phyloP scores from a whole-genome alignment of 176 grass and related monocot species.

The Sorghum bicolor region DNA sequence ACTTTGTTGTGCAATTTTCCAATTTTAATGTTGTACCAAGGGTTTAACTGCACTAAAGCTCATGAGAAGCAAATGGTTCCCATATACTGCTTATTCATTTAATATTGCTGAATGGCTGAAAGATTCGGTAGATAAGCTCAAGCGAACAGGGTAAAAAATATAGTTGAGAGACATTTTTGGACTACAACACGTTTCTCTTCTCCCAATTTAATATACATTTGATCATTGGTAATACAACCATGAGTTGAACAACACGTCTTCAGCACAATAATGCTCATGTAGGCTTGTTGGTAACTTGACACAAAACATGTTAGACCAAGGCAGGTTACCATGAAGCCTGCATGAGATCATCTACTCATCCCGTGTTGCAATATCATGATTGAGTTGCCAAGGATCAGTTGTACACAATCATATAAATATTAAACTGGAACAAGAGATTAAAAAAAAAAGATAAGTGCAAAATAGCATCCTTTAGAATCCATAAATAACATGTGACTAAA shows the following conservation, averaged over 20 bases:
- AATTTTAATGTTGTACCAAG: neutral
- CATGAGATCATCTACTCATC: neutral
- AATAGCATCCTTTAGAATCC: neutral
- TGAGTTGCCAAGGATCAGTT: neutral
- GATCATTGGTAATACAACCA: neutral
- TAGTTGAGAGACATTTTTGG: neutral
- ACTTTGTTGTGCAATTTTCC: neutral
- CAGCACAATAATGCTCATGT: neutral
- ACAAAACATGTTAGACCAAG: neutral
- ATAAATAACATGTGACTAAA: neutral
- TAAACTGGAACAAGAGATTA: neutral
- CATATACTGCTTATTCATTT: neutral
- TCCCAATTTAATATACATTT: neutral
- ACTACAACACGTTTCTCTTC: neutral
- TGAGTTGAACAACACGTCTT: neutral
- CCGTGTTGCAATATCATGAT: neutral
- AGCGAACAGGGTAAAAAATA: too few relatives aligned
- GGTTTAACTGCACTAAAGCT: neutral
- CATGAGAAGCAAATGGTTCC: neutral
- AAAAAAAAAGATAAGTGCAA: neutral
- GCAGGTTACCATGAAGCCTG: neutral
- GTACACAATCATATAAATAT: neutral
- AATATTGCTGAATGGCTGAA: too few relatives aligned
- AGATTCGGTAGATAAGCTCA: too few relatives aligned
- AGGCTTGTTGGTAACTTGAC: neutral